Evolutionary conservation across 306 rosid genomes (phyloP).

Genomic region (Cyclanthera cordifolia): DNA sequence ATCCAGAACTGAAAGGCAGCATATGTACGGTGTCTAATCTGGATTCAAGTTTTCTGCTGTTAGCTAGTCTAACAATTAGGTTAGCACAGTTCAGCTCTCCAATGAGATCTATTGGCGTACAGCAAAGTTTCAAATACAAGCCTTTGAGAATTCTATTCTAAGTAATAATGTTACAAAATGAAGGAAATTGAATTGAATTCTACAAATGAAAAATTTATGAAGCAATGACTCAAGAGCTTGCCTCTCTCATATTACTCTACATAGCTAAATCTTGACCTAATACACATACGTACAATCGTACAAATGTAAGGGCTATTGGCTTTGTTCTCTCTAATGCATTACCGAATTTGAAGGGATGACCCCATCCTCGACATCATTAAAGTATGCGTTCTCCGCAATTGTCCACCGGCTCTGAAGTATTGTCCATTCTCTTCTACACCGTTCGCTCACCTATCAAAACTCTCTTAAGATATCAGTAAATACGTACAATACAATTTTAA

Average conservation of each 20-base stretch:
- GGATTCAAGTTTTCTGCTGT: neutral
- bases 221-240: neutral
- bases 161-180: slow-evolving; percentile 3
- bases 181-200: neutral
- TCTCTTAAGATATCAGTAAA: neutral
- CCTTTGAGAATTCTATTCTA: neutral
- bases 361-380: slow-evolving; percentile 28
- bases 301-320: neutral
- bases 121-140: neutral
- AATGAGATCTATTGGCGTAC: neutral
- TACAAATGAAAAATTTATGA: neutral
- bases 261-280: neutral
- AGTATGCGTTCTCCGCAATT: slow-evolving; percentile 59
- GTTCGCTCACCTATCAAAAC: slow-evolving; percentile 66
- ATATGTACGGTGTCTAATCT: neutral
- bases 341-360: neutral
- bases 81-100: neutral
- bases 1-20: neutral
- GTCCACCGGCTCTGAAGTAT: slow-evolving; percentile 63
- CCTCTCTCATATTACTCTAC: neutral
- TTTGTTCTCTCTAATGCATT: neutral
- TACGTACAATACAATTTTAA: neutral
- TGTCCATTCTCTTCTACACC: slow-evolving; percentile 92
- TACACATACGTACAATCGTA: neutral
- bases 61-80: neutral